Conservation (phyloP, 768 basidiomycete genomes). For the Russula vinacea region DNA sequence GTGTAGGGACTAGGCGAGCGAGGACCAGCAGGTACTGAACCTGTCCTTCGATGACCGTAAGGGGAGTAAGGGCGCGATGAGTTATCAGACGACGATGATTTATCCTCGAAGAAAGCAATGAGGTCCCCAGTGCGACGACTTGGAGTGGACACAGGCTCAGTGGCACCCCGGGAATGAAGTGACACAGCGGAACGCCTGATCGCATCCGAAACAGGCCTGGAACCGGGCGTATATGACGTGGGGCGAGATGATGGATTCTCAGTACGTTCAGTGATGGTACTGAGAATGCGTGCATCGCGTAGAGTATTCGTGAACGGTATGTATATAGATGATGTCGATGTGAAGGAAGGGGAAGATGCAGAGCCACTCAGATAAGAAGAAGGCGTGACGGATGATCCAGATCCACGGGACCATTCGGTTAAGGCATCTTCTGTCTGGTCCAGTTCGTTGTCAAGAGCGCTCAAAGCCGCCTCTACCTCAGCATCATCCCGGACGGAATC, state of each 20-base stretch:
- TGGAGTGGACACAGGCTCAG: constrained; percentile 51
- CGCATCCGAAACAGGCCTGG: constrained; percentile 40
- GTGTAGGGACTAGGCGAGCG: constrained; percentile 42
- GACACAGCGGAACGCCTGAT: constrained; percentile 45
- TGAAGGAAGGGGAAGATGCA: constrained; percentile 32
- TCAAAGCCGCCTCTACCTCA: constrained; percentile 68
- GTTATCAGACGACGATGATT: constrained; percentile 41
- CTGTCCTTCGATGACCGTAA: constrained; percentile 49
- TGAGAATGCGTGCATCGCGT: constrained; percentile 52
- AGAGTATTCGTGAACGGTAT: constrained; percentile 39
- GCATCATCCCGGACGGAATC: constrained; percentile 45
- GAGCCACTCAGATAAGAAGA: constrained; percentile 38
- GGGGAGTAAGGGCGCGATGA: constrained; percentile 34
- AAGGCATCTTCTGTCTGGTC: constrained; percentile 63
- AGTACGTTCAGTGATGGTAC: constrained; percentile 75
- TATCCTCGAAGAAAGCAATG: constrained; percentile 70
- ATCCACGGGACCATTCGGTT: constrained; percentile 55
- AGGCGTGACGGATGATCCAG: constrained; percentile 40
- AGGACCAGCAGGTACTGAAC: constrained; percentile 45
- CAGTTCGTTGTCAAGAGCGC: constrained; percentile 63
- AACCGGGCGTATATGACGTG: constrained; percentile 38
- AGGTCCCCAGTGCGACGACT: constrained; percentile 63
- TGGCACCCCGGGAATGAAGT: constrained; percentile 52
- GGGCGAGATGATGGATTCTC: constrained; percentile 66
- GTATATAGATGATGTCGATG: constrained; percentile 26